Evolutionary conservation across 2,329 filamentous ascomycete genomes (phyloP), one percentile per base, ranked within the genome.

Genomic region (Bertia moriformis): DNA sequence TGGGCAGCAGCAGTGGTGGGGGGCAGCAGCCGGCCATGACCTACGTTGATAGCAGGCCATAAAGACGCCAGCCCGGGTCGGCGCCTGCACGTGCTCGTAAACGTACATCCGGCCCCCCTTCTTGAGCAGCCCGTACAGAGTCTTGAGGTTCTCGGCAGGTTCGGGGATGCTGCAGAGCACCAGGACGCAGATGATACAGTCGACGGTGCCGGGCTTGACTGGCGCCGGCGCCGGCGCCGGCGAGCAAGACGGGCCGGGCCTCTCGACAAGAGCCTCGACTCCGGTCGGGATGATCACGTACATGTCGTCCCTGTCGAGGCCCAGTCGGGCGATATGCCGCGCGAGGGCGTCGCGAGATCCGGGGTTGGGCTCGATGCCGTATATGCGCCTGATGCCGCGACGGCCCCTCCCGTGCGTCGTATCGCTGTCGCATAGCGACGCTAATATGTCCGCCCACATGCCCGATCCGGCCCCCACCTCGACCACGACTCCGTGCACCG

Each of bases 111-210:
- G 58, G 0, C 75, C 75, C 4, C 75, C 75, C 4, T 69, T 67
- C 55, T 73, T 77, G 42, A 80, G 59, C 39, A 69, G 66, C 20
- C 60, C 55, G 51, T 77, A 78, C 19, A 80, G 52, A 44, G 67
- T 63, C 41, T 54, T 55, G 43, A 75, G 65, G 42, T 77, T 72
- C 45, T 58, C 55, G 47, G 70, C 58, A 3, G 72, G 73, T 3
- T 73, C 66, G 0, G 76, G 76, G 38, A 80, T 76, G 46, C 69
- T 72, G 59, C 75, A 81, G 20, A 80, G 60, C 40, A 73, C 77
- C 40, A 78, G 58, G 18, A 79, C 56, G 2, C 71, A 69, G 37
- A 80, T 69, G 41, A 80, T 69, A 51, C 67, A 71, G 46, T 76
- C 71, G 14, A 74, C 61, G 38, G 62, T 69, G 15, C 59, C 73